These are phyloP conservation scores for Podosphaera fusca DNA, from an alignment of 2,329 filamentous ascomycete genomes.

Conservation along the genomic window DNA sequence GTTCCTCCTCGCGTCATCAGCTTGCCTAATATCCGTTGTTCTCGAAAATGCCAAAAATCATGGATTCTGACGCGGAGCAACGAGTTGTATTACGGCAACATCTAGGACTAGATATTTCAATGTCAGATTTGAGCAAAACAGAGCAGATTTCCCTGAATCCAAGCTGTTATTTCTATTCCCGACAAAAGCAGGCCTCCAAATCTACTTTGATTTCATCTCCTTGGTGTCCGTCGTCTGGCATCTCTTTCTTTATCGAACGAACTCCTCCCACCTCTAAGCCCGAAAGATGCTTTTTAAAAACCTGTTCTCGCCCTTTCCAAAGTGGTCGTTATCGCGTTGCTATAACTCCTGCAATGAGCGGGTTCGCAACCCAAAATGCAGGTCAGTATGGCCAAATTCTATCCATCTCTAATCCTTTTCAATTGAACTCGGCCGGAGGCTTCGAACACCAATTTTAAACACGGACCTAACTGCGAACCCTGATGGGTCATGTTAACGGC, in stretches of 20 bases:
- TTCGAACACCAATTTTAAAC: not conserved
- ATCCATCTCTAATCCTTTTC: not conserved
- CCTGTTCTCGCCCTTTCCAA: not conserved
- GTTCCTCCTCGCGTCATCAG: no score
- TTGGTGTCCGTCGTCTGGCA: not conserved
- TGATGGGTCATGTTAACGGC: not conserved
- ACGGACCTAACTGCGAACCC: no score
- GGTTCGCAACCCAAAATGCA: not conserved
- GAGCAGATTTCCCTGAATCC: not conserved
- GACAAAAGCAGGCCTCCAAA: not conserved
- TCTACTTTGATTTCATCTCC: not conserved
- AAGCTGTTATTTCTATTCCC: not conserved
- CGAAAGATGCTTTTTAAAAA: not conserved
- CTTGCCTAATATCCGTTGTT: not conserved
- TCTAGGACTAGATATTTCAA: not conserved
- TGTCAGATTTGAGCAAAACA: not conserved
- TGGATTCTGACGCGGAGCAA: not conserved
- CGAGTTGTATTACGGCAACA: not conserved
- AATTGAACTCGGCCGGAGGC: no score
- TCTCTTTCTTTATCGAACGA: not conserved
- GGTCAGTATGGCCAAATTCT: not conserved
- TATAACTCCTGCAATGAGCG: not conserved
- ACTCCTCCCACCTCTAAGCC: not conserved
- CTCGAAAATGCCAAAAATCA: not conserved
- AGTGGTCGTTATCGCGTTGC: not conserved